Evolutionary conservation across 2,329 filamentous ascomycete species (phyloP).

Genomic region (Fusarium piperis): DNA sequence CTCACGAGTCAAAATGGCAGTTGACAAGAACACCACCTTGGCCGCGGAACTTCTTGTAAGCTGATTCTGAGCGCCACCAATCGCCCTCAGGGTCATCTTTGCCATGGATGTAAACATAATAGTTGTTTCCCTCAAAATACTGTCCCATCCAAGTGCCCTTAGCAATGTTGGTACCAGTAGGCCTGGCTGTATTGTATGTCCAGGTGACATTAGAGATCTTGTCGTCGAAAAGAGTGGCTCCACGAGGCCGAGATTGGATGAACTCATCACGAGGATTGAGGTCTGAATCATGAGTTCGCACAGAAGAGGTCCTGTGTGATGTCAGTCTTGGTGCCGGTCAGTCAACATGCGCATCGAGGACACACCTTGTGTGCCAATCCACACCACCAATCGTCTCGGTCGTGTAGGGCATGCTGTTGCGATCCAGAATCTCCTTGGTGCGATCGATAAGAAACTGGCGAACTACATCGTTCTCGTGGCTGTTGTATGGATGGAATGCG

Average conservation of each 20-base stretch:
- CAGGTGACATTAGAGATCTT: constrained; percentile 80
- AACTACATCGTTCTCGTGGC: constrained; percentile 81
- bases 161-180: constrained; percentile 28
- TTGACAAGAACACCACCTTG: constrained; percentile 89
- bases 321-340: constrained; percentile 1
- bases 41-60: constrained; percentile 58
- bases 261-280: neutral
- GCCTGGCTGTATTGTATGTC: constrained; percentile 38
- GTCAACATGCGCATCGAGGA: neutral
- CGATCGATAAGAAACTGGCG: constrained; percentile 78
- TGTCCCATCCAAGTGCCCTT: constrained; percentile 57
- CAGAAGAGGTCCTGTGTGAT: constrained; percentile 5
- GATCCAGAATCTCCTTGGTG: constrained; percentile 74
- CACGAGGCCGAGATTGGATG: constrained; percentile 23
- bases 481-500: constrained; percentile 89
- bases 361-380: constrained; percentile 42
- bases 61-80: constrained; percentile 71
- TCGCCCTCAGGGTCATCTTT: constrained; percentile 75
- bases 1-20: constrained; percentile 85
- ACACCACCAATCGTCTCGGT: constrained; percentile 51
- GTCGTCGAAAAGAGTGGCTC: constrained; percentile 81
- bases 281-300: neutral
- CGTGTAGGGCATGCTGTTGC: constrained; percentile 63
- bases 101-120: constrained; percentile 91
- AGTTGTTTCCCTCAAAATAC: constrained; percentile 93